Percentiles rank a stretch among this genome's conserved stretches.
These are phyloP conservation scores for Scheffersomyces stipitis DNA, from an alignment of 805 yeast genomes.

Conservation along the genomic window DNA sequence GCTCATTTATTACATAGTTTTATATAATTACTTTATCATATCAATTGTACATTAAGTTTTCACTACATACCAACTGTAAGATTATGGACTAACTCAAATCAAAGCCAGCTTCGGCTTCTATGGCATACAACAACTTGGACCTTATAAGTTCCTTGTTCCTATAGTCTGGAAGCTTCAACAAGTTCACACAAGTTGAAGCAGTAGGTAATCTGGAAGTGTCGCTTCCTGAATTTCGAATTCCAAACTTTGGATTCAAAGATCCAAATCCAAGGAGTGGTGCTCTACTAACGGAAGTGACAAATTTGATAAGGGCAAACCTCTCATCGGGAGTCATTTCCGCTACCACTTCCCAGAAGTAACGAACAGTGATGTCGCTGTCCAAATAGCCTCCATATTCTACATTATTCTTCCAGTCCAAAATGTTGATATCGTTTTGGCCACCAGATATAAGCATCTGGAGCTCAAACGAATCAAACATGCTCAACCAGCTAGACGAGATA, in stretches of 20 bases:
- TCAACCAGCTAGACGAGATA: constrained; percentile 72
- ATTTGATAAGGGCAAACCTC: constrained; percentile 66
- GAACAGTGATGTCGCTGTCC: constrained; percentile 57
- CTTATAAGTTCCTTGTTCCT: constrained; percentile 57
- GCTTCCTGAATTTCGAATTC: constrained; percentile 67
- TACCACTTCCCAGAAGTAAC: constrained; percentile 72
- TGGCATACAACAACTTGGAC: constrained; percentile 72
- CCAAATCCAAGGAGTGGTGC: constrained; percentile 90
- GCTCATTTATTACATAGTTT: no score
- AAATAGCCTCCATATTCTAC: constrained; percentile 66
- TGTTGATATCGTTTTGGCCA: constrained; percentile 72
- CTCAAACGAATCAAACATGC: constrained; percentile 82
- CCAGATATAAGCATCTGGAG: constrained; percentile 70
- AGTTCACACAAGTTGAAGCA: constrained; percentile 89
- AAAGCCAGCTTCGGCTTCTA: constrained; percentile 81
- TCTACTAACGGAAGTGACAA: constrained; percentile 88
- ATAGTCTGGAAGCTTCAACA: constrained; percentile 85
- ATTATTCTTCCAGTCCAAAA: constrained; percentile 64
- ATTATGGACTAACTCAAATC: no score
- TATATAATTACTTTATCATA: no score
- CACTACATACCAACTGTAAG: no score
- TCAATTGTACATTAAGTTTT: no score
- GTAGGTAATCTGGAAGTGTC: constrained; percentile 72
- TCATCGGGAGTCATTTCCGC: constrained; percentile 66
- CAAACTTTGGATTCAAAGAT: constrained; percentile 64